Evolutionary conservation across 495 filamentous ascomycete genomes (phyloP), one percentile per base, ranked within the genome.

Genomic region (Neurospora sp.): DNA sequence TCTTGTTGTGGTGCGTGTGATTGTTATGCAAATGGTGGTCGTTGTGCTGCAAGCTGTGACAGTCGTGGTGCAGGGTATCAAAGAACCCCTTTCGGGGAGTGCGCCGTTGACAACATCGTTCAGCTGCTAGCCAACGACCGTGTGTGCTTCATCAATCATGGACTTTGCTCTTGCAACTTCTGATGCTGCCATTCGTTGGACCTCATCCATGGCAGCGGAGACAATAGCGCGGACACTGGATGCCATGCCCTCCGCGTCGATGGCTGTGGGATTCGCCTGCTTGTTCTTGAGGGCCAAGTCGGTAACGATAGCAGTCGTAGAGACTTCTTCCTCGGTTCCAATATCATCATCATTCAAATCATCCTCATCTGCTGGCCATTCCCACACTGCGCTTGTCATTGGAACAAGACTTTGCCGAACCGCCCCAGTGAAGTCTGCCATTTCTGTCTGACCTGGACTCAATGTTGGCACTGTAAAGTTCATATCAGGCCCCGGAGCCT

Each of bases 21-120:
- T 41, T 6, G 74, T 75, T 20, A 54, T 74, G 27, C 62, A 70
- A 46, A 74, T 27, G 2, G 75, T 74, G 35, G 70, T 74, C 12
- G 73, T 76, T 23, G 71, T 59, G 71, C 74, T 77, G 59, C 71
- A 76, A 18, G 73, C 38, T 11, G 74, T 76, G 18, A 76, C 41
- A 5, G 76, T 77, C 4, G 74, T 76, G 74, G 71, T 77, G 27
- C 72, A 74, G 8, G 74, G 75, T 59, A 71, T 74, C 70, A 59
- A 69, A 12, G 73, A 71, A 18, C 73, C 62, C 37, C 46, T 72
- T 46, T 77, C 74, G 12, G 72, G 74, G 37, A 69, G 72, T 16
- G 71, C 39, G 38, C 27, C 70, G 5, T 69, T 70, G 12, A 73
- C 70, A 42, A 71, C 71, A 35, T 69, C 73, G 69, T 72, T 74